Evolutionary conservation across 495 filamentous ascomycete species (phyloP), one percentile per base, ranked within the genome.

Genomic region (Penicillium riverlandense): DNA sequence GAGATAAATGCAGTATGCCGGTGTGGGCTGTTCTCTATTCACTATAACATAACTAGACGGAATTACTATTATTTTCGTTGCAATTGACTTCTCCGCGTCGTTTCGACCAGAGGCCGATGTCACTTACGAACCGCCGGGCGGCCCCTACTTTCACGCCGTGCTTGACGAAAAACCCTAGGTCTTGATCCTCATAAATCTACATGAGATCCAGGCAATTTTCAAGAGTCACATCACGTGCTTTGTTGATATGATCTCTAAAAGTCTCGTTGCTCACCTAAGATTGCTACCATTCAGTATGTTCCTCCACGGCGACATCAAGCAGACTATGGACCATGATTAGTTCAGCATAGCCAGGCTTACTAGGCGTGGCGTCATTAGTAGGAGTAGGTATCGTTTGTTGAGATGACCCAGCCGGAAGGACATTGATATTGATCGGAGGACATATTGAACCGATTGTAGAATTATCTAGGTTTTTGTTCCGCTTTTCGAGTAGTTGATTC

Each of bases 71-170:
- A 22, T 22, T 22, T 22, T 22, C 22, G 2, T 22, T 6, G 22
- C 4, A 22, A 22, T 22, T 22, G 22, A 22, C 22, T 22, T 22
- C 22, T 22, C 22, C 4, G 22, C 22, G 4, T 22, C 22, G 22
- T 22, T 3, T 22, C 4, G 37, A 40, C 46, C 30, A 40, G 4
- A 13, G 16, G 29, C 9, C 37, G 14, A 47, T 47, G 7, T 47
- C 38, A 38, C 31, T 10, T 13, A 50, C 47, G 14, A 50, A 50
- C 0, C 41, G 41, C 1, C 47, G 28, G 11, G 41, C 47, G 7
- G 28, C 33, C 11, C 42, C 47, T 40, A 31, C 12, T 35, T 44
- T 50, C 8, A 50, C 37, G 12, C 37, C 41, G 7, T 50, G n/a
- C 28, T 41, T 32, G 2, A 45, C 28, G 13, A 45, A 44, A 11